Evolutionary conservation across 768 basidiomycete genomes (phyloP).

Genomic region (Gymnopilus junonius): DNA sequence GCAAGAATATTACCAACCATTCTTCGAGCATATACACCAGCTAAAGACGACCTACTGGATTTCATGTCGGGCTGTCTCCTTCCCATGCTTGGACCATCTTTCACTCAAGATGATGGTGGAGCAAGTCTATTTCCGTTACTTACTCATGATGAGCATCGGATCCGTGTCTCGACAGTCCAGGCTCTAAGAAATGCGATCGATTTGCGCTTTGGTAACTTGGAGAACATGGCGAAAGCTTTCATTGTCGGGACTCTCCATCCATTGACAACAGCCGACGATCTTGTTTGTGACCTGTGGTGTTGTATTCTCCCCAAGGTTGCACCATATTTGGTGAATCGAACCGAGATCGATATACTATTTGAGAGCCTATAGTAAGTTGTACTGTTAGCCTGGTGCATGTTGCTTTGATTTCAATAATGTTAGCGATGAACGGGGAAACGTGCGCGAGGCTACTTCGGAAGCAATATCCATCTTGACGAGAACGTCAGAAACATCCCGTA

Average conservation of each 20-base stretch:
- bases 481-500: neutral
- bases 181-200: neutral
- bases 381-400: neutral
- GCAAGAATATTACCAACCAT: neutral
- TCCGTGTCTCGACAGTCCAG: neutral
- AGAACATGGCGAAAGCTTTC: neutral
- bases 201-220: neutral
- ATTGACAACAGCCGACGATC: neutral
- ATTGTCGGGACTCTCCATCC: neutral
- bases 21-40: neutral
- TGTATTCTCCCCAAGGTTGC: neutral
- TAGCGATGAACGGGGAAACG: neutral
- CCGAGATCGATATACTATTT: constrained; percentile 2
- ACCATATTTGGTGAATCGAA: neutral
- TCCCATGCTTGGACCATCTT: neutral
- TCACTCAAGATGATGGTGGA: constrained; percentile 4
- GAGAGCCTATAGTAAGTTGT: neutral
- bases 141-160: neutral
- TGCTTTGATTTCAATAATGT: neutral
- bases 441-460: constrained; percentile 2
- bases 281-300: neutral
- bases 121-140: neutral
- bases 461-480: neutral
- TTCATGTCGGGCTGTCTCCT: constrained; percentile 2
- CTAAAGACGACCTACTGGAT: neutral